Base-by-base conservation (phyloP, 2,329 filamentous ascomycete species). In the Alternaria rosae region DNA sequence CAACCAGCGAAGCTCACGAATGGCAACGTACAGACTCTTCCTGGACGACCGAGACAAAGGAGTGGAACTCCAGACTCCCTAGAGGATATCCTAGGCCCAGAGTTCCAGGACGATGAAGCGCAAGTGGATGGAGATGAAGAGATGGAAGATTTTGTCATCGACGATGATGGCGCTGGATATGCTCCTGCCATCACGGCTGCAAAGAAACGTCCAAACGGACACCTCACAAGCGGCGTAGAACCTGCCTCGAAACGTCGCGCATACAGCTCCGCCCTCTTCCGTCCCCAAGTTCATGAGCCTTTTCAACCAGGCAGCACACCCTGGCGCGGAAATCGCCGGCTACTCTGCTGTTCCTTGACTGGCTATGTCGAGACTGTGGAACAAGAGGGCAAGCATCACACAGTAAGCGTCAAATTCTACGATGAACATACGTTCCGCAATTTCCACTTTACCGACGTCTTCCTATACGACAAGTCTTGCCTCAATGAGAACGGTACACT, bases 281-380 rank as follows among this genome's bases (percentile, higher is more conserved):
- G 87, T 66, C 90, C 93, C 1, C 86, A 89, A 70, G 87, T 91
- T 35, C 96, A 99, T 70, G 88, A 91, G 55, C 82, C 94, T 2
- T 97, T 99, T 77, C 96, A 99, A 77, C 92, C 94, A 0, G 94
- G 95, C 1, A 94, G 93, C 56, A 99, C 95, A 0, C 94, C 94
- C 0, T 99, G 95, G 96, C 89, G 93, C 65, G 95, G 95, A 2
- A 95, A 97, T 78, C 87, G 95, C 66, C 92, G 94, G 75, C 97
- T 99, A 76, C 86, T 99, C 1, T 97, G 93, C 74, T 86, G 98
- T 42, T 98, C 98, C 76, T 83, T 99, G 61, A 92, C 94, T 55
- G 95, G 96, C 1, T 95, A 96, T 74, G 92, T 97, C 9, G 99
- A 95, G 93, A 98, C 94, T 0, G 92, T 99, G 17, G 92, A 97